Conservation (phyloP, 441 rosid genomes). For the Corymbia calophylla region DNA sequence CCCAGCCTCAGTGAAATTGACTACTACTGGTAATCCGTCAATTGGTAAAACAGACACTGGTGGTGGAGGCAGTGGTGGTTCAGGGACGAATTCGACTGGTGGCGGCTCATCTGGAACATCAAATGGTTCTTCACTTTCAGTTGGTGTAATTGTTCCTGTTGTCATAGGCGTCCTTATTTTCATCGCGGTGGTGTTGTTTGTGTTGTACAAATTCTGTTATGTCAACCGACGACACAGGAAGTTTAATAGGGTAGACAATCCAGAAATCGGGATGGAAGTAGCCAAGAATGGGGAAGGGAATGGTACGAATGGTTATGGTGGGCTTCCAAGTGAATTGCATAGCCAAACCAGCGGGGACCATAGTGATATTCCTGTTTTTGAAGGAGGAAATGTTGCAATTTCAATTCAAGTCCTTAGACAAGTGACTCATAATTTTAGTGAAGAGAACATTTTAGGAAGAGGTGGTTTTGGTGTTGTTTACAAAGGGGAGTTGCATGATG, state of each 20-base stretch:
- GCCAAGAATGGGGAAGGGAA: constrained; percentile 22
- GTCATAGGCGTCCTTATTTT: constrained; percentile 39
- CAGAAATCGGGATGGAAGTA: constrained; percentile 29
- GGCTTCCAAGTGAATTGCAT: not conserved
- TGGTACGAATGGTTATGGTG: constrained; percentile 7
- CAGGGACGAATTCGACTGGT: not conserved
- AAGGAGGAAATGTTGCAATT: constrained; percentile 7
- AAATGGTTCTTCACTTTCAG: constrained; percentile 21
- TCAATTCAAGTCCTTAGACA: constrained; percentile 10
- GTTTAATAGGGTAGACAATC: constrained; percentile 29
- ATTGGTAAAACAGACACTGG: constrained; percentile 17
- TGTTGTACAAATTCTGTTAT: constrained; percentile 38
- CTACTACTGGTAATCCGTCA: constrained; percentile 36
- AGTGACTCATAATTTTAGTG: constrained; percentile 9
- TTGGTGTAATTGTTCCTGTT: constrained; percentile 39
- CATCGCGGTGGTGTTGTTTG: constrained; percentile 39
- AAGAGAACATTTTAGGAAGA: constrained; percentile 11
- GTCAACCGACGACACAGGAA: constrained; percentile 31
- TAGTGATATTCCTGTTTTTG: constrained; percentile 5
- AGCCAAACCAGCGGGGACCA: constrained; percentile 14
- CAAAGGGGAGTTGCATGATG: constrained; percentile 11
- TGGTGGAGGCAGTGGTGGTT: constrained; percentile 13
- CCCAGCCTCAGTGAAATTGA: constrained; percentile 25
- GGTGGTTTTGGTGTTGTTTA: constrained; percentile 17
- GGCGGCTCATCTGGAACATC: not conserved